Base-by-base conservation (phyloP, 805 yeast species). In the Maudiozyma bulderi region DNA sequence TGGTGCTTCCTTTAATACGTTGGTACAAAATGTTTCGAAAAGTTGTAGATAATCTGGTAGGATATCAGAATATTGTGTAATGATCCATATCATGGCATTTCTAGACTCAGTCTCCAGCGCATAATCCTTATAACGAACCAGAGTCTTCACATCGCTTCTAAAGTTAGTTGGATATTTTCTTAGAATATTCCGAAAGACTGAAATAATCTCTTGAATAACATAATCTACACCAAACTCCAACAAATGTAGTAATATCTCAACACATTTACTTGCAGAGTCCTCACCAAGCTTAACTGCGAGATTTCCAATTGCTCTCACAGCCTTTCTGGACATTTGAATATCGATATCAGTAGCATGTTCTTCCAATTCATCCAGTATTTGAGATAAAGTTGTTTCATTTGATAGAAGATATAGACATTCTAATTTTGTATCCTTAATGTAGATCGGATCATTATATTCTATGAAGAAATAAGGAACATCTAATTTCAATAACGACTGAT, bases 281-380 rank as follows among this genome's bases (percentile, higher is more conserved):
- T 64, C 64, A 29, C 79, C 80, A 13, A 88, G 66, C 59, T 86
- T 87, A 30, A 89, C 80, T 0, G 96, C 95, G 20, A 91, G 69
- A 59, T 89, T 86, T 2, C 97, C 97, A 52, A 91, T 80, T 0
- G 96, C 95, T 51, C 95, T 70, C 3, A 91, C 80, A 0, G 97
- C 89, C 58, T 88, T 86, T 49, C 95, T 72, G 1, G 90, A 86
- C 83, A 89, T 87, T 50, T 84, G 84, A 28, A 82, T 76, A 64
- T 90, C 96, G 11, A 86, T 81, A 58, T 87, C 96, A 0, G 88
- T 78, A 5, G 95, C 95, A 64, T 90, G 90, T 57, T 85, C 95
- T 53, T 81, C 84, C 47, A 90, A 66, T 61, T 90, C 98, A 14
- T 78, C 68, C 43, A 90, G 68, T 0, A 91, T 87, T 38, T 73